Conservation (phyloP, 2,329 filamentous ascomycete species). For the Aureobasidium sp. region DNA sequence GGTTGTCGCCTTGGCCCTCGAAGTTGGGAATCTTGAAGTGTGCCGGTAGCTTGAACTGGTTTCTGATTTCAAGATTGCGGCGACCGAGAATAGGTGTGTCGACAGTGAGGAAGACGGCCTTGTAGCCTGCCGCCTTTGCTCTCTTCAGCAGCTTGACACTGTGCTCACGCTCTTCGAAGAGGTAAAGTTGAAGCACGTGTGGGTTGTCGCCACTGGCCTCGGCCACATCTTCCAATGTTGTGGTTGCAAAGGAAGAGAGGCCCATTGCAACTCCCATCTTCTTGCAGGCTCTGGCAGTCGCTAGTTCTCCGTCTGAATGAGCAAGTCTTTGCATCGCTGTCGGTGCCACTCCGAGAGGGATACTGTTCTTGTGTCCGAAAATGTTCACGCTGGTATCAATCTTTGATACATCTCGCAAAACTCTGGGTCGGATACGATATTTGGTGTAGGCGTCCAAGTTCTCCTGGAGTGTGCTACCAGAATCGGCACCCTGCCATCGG, state of each 20-base stretch:
- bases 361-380: conserved; percentile 37
- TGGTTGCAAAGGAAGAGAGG: conserved; percentile 43
- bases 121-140: conserved; percentile 40
- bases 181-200: conserved; percentile 49
- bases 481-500: conserved; percentile 25
- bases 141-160: conserved; percentile 34
- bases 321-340: conserved; percentile 48
- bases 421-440: conserved; percentile 36
- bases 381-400: conserved; percentile 38
- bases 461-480: conserved; percentile 35
- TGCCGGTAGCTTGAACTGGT: conserved; percentile 40
- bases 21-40: conserved; percentile 33
- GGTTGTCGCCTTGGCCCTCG: conserved; percentile 21
- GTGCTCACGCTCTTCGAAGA: conserved; percentile 47
- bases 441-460: conserved; percentile 47
- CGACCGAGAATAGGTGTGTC: conserved; percentile 50
- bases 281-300: conserved; percentile 42
- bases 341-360: conserved; percentile 49
- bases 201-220: conserved; percentile 32
- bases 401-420: conserved; percentile 34
- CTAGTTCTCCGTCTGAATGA: conserved; percentile 47
- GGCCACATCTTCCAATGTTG: conserved; percentile 46
- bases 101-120: conserved; percentile 50
- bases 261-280: conserved; percentile 42
- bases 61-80: conserved; percentile 48